phyloP scores from a whole-genome alignment of 148 eudicot species.

The Rhododendron ferrugineum region DNA sequence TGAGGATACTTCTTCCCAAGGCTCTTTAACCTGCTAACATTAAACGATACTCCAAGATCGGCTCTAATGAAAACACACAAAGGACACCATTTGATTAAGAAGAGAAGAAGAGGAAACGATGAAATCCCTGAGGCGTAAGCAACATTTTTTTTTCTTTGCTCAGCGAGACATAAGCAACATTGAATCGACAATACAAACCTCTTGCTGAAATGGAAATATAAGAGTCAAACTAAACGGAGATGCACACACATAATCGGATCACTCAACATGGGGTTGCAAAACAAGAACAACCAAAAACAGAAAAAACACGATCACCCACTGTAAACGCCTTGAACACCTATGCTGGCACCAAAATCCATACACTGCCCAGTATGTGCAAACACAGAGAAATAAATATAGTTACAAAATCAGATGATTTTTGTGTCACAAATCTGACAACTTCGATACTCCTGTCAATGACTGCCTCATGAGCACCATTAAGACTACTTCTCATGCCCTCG shows the following conservation, averaged over 20 bases:
- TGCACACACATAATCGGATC: background rate
- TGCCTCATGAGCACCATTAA: conserved; percentile 35
- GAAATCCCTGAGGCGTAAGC: background rate
- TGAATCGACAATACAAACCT: background rate
- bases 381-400: conserved; percentile 63
- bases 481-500: conserved; percentile 37
- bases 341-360: conserved; percentile 55
- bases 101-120: background rate
- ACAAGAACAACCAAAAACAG: background rate
- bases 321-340: conserved; percentile 11
- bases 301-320: background rate
- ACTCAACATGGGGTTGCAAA: background rate
- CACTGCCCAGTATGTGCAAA: conserved; percentile 59
- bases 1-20: background rate
- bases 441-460: conserved; percentile 42
- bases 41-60: background rate
- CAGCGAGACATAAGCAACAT: background rate
- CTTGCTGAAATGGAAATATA: background rate
- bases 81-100: background rate
- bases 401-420: conserved; percentile 50
- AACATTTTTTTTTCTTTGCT: no score
- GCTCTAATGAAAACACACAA: background rate
- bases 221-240: background rate
- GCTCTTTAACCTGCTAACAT: background rate
- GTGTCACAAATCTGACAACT: conserved; percentile 43